Conservation (phyloP, 371 early-diverging fungal species). For the Lichtheimia ornata region DNA sequence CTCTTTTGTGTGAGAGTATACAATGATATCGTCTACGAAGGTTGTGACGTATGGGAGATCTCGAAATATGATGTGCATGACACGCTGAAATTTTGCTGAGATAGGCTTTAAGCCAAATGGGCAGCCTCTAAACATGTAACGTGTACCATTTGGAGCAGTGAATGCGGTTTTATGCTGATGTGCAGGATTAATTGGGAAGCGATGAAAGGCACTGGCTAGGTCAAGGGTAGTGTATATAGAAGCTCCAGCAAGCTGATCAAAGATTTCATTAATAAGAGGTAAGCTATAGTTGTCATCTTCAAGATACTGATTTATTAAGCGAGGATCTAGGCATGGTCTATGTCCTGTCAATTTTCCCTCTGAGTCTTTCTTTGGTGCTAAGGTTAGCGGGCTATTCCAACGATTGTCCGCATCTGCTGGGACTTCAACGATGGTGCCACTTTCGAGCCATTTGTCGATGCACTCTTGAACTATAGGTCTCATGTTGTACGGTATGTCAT, state of each 20-base stretch:
- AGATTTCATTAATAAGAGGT: constrained; percentile 22
- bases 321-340: constrained; percentile 23
- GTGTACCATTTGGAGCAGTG: background rate
- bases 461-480: too few species aligned
- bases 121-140: constrained; percentile 27
- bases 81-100: constrained; percentile 23
- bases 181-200: constrained; percentile 19
- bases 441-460: constrained; percentile 7
- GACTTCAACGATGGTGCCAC: background rate
- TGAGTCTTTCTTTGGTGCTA: constrained; percentile 24
- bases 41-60: background rate
- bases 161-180: constrained; percentile 13
- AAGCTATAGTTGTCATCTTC: constrained; percentile 25
- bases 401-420: background rate
- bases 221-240: constrained; percentile 24
- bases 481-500: too few species aligned
- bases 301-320: constrained; percentile 18
- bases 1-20: background rate
- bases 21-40: background rate
- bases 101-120: constrained; percentile 34
- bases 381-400: constrained; percentile 27
- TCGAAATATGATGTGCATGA: constrained; percentile 10
- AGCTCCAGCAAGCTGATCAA: constrained; percentile 12
- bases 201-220: constrained; percentile 27
- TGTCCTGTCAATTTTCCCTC: constrained; percentile 14